These are phyloP conservation scores for Xylaria sp. DNA, from an alignment of 2,329 filamentous ascomycete genomes.

Conservation along the genomic window DNA sequence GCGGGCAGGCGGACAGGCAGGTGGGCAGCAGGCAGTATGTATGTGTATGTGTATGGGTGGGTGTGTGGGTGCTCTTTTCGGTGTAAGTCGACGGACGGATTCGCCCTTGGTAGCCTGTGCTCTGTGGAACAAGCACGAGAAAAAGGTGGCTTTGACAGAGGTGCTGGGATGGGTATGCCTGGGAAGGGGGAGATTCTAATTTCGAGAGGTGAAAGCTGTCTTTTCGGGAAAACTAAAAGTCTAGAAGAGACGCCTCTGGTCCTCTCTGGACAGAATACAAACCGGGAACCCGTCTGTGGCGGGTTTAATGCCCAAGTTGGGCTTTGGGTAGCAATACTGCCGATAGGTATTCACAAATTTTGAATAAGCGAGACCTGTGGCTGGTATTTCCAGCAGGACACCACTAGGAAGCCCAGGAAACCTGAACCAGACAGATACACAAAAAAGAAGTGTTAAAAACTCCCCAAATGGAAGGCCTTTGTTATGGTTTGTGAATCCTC, in stretches of 20 bases:
- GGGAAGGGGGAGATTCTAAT: conserved; percentile 22
- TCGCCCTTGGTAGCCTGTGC: conserved; percentile 11
- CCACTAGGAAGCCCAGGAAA: background rate
- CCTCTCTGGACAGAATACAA: conserved; percentile 9
- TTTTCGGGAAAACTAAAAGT: conserved; percentile 16
- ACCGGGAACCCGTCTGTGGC: conserved; percentile 24
- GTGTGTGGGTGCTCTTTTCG: conserved; percentile 13
- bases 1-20: background rate
- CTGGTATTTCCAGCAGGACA: conserved; percentile 14
- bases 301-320: conserved; percentile 42
- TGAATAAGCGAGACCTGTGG: conserved; percentile 37
- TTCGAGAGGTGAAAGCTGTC: conserved; percentile 22
- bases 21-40: background rate
- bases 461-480: conserved; percentile 14
- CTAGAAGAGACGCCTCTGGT: conserved; percentile 13
- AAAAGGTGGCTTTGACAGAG: conserved; percentile 2
- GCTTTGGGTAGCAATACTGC: conserved; percentile 48
- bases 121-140: conserved; percentile 13
- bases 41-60: background rate
- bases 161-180: conserved; percentile 14
- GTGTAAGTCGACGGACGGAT: conserved; percentile 30
- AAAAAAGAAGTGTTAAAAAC: conserved; percentile 17
- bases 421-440: background rate
- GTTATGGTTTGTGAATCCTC: conserved; percentile 10
- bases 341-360: conserved; percentile 25